Evolutionary conservation across 2,329 filamentous ascomycete species (phyloP), one percentile per base, ranked within the genome.

Genomic region (Penicillium oxalicum): DNA sequence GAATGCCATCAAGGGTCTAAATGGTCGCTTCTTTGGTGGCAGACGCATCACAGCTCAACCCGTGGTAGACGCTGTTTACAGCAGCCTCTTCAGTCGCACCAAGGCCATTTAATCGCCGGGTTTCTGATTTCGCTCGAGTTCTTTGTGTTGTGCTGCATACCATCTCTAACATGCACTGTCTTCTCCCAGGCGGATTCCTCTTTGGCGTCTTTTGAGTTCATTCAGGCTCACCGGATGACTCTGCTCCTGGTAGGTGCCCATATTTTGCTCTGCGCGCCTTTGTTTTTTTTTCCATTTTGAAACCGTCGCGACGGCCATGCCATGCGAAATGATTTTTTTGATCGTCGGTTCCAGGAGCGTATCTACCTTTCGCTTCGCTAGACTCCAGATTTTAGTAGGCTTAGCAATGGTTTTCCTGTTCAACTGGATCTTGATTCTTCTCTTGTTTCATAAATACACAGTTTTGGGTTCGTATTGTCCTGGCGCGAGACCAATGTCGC

Each of bases 31-130:
- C 72, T 98, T 98, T 72, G 93, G 89, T 66, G 88, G 88, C 64
- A 83, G 85, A 65, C 89, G 88, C 77, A 95, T 98, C 70, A 91
- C 87, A 68, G 93, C 91, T 62, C 87, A 90, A 57, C 93, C 91
- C 70, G 89, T 98, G 74, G 91, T 97, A 70, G 93, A 98, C 73
- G 91, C 91, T 65, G 89, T 98, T 75, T 98, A 97, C 83, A 93
- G 88, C 82, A 94, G 87, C 79, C 82, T 95, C 73, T 95, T 93
- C 77, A 87, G 86, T 72, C 85, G 87, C 70, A 88, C 86, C 62
- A 87, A 87, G 73, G 86, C 86, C 70, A 87, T 90, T 62, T 91
- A 74, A 78, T 45, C 27, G 29, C 34, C n/a, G 24, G 5, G 26
- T 4, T 18, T 35, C 42, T 24, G 47, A 45, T 12, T 39, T 50